Base-by-base conservation (phyloP, 163 green algal genomes). In the Trebouxiophyceae sp. region DNA sequence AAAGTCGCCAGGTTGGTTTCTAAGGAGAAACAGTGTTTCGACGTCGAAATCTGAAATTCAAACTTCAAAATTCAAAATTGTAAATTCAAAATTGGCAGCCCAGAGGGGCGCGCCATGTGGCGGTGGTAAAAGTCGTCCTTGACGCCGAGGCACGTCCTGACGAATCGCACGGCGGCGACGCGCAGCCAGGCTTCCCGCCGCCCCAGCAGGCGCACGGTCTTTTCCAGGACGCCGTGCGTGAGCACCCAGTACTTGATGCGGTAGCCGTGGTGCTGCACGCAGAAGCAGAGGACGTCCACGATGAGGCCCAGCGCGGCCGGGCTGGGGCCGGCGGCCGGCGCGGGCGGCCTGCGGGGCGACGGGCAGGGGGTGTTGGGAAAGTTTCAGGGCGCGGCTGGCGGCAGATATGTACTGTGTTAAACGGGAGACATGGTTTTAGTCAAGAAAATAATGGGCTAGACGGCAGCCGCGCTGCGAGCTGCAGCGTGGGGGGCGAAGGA, bases 281-380 rank as follows among this genome's bases (percentile, higher is more conserved):
- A 96, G 80, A 96, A 99, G 75, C 85, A 91, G 29, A 98, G 77
- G 33, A 99, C 79, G 50, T 99, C 93, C 30, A 96, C 65, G 12
- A 97, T 82, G 28, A 93, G 75, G 1, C 70, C 82, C 50, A 97
- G 71, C 6, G 78, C 86, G 39, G 27, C 64, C 29, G 60, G 44
- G 30, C 62, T 57, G 60, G 20, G 33, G 45, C 32, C 5, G 7
- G 33, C 54, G 33, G n/a, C 54, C 57, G 22, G 19, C 16, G 26
- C 12, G 5, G 19, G 33, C 33, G 34, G 33, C 27, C 22, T 23
- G 27, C 50, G 2, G 23, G 59, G 2, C n/a, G n/a, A n/a, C n/a
- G n/a, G n/a, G n/a, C n/a, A n/a, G n/a, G n/a, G n/a, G n/a, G n/a
- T n/a, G n/a, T n/a, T n/a, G n/a, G n/a, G n/a, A n/a, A n/a, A n/a